Base-by-base conservation (phyloP, 2,329 filamentous ascomycete species). In the Tolypocladium inflatum region DNA sequence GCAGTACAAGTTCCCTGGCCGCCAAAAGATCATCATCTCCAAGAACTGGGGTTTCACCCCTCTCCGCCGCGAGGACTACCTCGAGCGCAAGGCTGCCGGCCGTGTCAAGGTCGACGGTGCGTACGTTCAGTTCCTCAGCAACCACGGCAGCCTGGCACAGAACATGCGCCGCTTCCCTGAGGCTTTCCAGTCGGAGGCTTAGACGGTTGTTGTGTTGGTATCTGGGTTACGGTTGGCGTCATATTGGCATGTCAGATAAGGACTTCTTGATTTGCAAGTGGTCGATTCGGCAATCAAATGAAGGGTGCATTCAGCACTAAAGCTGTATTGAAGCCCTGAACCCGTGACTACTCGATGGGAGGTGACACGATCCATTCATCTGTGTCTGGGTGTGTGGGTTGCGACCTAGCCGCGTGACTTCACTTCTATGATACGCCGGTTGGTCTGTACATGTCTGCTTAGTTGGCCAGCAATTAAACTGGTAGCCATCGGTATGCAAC, bases 41-140 rank as follows among this genome's bases (percentile, higher is more conserved):
- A 99, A 97, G 91, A 99, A 99, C 88, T 99, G 94, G 94, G 94
- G 94, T 70, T 99, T 99, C 90, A 99, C 94, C 64, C 92, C 92
- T 75, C 90, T 99, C 72, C 89, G 91, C 74, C 92, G 94, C 71
- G 94, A 97, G 70, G 94, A 99, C 79, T 99, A 97, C 83, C 83
- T 96, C 75, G 86, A 91, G 79, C 90, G 93, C 83, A 95, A 96
- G 86, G 84, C 91, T 75, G 89, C 88, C 73, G 94, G 94, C 76
- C 88, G 86, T 76, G 88, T 99, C 81, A 90, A 93, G 85, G 89
- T 95, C 70, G 94, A 99, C 72, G 94, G 94, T 87, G 94, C 94
- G 72, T 99, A 99, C 82, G 94, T 99, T 70, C 91, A 99, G 85
- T 99, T 99, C 89, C 87, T 97, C 71, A 84, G 85, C 81, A 96